Base-by-base conservation (phyloP, 2,329 filamentous ascomycete genomes). In the Stagonosporopsis chrysanthemi region DNA sequence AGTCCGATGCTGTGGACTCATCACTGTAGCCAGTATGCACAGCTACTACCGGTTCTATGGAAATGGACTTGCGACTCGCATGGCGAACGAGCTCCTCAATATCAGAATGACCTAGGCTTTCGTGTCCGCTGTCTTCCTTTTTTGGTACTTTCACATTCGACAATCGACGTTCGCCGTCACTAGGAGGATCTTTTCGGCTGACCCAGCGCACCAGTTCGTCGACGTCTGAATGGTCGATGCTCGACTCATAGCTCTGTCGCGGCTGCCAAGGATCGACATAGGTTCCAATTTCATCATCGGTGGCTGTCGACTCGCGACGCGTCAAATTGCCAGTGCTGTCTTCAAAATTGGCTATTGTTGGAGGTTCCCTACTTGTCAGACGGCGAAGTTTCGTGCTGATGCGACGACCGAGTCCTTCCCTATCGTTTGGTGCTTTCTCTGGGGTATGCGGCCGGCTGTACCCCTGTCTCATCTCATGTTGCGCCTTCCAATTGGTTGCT, bases 181-280 rank as follows among this genome's bases (percentile, higher is more conserved):
- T 70, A 6, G 69, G 63, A n/a, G 65, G 61, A 50, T 73, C 70
- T 33, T 65, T 59, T 54, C 67, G 60, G 42, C 71, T 74, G 7
- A 75, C 68, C 73, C 72, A 75, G 28, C 71, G 67, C 15, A 74
- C 65, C 3, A 75, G 24, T 1, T 74, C 72, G 23, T 75, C 72
- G 2, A 74, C 65, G 52, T 58, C 56, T 0, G 68, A 70, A 35
- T 75, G 64, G n/a, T 70, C 33, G 17, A 75, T 69, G 19, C 69
- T 71, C 12, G 64, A 66, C 17, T 65, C 58, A 17, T 67, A 64
- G 23, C 57, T 61, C 9, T 66, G 62, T 3, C 51, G 57, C 1
- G 33, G 41, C 6, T 56, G 57, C 52, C 52, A 58, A 0, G 39
- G 43, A 6, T 44, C 26, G 14, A 42, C 31, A 22, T 57, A 43